Evolutionary conservation across 805 yeast genomes (phyloP).

Genomic region (Metschnikowia cubensis): DNA sequence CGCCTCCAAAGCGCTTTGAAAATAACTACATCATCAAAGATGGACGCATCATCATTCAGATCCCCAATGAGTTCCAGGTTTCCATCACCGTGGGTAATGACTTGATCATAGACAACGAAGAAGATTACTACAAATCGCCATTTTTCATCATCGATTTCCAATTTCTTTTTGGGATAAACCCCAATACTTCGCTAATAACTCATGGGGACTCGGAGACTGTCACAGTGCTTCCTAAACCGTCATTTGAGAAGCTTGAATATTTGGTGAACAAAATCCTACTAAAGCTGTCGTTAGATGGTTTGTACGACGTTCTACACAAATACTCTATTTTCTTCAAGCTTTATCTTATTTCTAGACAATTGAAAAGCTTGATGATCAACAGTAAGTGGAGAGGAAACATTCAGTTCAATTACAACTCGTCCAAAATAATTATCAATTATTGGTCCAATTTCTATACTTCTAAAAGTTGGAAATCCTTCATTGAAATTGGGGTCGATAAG

Average conservation of each 20-base stretch:
- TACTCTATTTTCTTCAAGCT: conserved; percentile 65
- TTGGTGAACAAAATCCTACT: conserved; percentile 51
- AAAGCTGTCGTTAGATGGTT: conserved; percentile 44
- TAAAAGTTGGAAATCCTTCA: conserved; percentile 46
- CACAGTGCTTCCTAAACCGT: conserved; percentile 29
- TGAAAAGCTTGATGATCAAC: conserved; percentile 43
- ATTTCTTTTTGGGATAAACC: conserved; percentile 51
- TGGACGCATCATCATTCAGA: conserved; percentile 69
- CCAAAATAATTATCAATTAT: conserved; percentile 54
- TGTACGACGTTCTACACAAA: conserved; percentile 53
- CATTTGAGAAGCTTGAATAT: conserved; percentile 46
- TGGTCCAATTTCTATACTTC: conserved; percentile 50
- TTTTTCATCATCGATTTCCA: conserved; percentile 76
- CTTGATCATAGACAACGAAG: conserved; percentile 43
- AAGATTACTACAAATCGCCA: conserved; percentile 48
- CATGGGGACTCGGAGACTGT: conserved; percentile 23
- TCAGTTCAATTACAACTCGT: conserved; percentile 54
- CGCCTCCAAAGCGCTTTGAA: conserved; percentile 61
- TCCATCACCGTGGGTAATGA: conserved; percentile 68
- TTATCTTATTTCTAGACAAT: conserved; percentile 54
- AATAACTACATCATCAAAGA: conserved; percentile 58
- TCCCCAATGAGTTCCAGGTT: conserved; percentile 59
- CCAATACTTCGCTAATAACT: conserved; percentile 30
- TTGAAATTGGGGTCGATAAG: conserved; percentile 58
- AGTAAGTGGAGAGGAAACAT: conserved; percentile 58